Percentiles rank a stretch among this genome's conserved stretches.
phyloP scores from a whole-genome alignment of 306 rosid species.

The Myrica gale region DNA sequence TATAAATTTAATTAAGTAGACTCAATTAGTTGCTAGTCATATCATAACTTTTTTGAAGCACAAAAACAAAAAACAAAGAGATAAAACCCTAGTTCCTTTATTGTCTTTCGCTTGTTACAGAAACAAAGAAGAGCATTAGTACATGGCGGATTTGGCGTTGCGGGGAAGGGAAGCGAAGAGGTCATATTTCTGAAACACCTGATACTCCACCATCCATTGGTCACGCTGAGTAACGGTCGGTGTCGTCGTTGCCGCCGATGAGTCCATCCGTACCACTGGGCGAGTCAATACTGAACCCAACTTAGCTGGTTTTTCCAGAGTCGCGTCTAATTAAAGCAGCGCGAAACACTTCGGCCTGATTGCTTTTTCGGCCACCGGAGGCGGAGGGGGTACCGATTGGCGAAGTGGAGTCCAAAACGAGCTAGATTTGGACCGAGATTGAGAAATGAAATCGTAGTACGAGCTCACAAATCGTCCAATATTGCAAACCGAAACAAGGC shows the following conservation, averaged over 20 bases:
- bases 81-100: neutral
- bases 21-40: neutral
- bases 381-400: too few species aligned
- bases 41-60: neutral
- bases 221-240: conserved; percentile 61
- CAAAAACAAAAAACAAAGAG: neutral
- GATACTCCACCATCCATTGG: conserved; percentile 58
- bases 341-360: too few species aligned
- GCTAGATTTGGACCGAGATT: too few species aligned
- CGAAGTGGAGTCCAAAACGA: too few species aligned
- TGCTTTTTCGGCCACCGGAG: too few species aligned
- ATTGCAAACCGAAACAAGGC: too few species aligned
- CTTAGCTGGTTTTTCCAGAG: neutral
- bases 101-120: too few species aligned
- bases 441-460: too few species aligned
- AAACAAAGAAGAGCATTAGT: neutral
- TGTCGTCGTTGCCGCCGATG: conserved; percentile 1
- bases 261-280: neutral
- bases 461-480: too few species aligned
- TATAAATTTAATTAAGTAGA: conserved; percentile 15
- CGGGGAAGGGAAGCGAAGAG: conserved; percentile 46
- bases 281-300: neutral
- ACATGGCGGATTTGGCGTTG: conserved; percentile 56
- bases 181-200: conserved; percentile 52
- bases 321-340: neutral